A percentile compares a stretch with the other conserved stretches of the same genome.
Evolutionary conservation across 805 yeast species (phyloP).

Genomic region (Barnettozyma vustinii): DNA sequence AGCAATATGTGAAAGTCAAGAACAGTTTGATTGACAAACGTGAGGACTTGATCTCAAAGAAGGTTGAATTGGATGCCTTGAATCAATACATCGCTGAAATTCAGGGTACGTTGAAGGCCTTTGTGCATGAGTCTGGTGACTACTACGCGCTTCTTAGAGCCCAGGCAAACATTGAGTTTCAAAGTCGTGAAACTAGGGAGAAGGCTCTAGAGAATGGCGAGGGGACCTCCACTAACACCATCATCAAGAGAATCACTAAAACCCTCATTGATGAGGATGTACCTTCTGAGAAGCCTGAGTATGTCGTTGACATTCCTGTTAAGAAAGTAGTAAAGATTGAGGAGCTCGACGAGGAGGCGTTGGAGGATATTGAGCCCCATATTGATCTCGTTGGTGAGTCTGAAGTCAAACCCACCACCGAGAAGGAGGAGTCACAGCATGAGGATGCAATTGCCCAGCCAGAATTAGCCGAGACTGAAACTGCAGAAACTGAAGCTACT

Average conservation of each 20-base stretch:
- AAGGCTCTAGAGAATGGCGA: conserved; percentile 17
- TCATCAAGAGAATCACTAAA: conserved; percentile 9
- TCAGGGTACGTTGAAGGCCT: conserved; percentile 37
- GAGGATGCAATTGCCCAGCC: background rate
- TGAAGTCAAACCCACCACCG: background rate
- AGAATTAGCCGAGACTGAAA: conserved; percentile 12
- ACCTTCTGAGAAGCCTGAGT: conserved; percentile 10
- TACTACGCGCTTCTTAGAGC: conserved; percentile 53
- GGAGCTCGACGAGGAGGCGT: background rate
- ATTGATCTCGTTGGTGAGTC: conserved; percentile 2
- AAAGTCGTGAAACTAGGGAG: conserved; percentile 44
- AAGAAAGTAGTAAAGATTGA: conserved; percentile 9
- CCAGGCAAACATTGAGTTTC: conserved; percentile 52
- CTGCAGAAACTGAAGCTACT: conserved; percentile 1
- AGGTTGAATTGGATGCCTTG: conserved; percentile 28
- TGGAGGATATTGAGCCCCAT: conserved; percentile 2
- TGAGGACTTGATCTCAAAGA: conserved; percentile 40
- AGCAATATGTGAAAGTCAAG: conserved; percentile 51
- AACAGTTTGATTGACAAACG: conserved; percentile 48
- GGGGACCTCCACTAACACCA: conserved; percentile 15
- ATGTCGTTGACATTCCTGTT: conserved; percentile 16
- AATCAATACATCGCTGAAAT: conserved; percentile 30
- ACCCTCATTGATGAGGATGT: conserved; percentile 15
- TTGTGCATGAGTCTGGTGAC: conserved; percentile 57
- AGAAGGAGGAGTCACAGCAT: background rate